Base-by-base conservation (phyloP, 176 grass and related monocot species). In the Themeda triandra region DNA sequence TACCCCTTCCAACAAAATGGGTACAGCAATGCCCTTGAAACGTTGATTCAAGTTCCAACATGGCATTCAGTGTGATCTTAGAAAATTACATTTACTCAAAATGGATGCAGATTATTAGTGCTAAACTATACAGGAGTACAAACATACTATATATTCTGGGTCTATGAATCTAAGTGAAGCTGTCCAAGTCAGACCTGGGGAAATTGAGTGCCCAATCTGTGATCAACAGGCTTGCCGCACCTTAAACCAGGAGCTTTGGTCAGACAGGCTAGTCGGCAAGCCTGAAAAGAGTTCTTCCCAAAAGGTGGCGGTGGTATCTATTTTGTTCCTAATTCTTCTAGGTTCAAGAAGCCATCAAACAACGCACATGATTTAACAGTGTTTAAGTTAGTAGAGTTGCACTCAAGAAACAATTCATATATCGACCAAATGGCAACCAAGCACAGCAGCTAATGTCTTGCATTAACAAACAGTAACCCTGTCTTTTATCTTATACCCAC, bases 391-490 rank as follows among this genome's bases (percentile, higher is more conserved):
- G 9, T 66, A 46, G 23, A 3, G 27, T 31, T 80, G 29, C 45
- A 36, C 35, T 58, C 23, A 8, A 9, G 7, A 48, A 65, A n/a
- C 6, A 62, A 75, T 49, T 83, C 74, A 86, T 44, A 4, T 40
- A 4, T 62, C 18, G n/a, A 66, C 18, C 28, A 83, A 86, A 79
- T 83, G 68, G 1, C n/a, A 83, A 56, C 10, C 39, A 78, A 82
- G 36, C 23, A 56, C 23, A 28, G 35, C 66, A 56, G 66, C 73
- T 86, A 56, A 23, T 35, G 6, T 77, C 33, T 63, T 39, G 31
- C 56, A 42, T 82, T 66, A 69, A 39, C 17, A 6, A 51, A 28
- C 56, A 58, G 40, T 28, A 75, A 6, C 31, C 23, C 6, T 63
- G 25, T 28, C 10, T 42, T 51, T 23, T 27, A 72, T 7, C 18